Evolutionary conservation across 2,329 filamentous ascomycete species (phyloP).

Genomic region (Aspergillus floridensis): DNA sequence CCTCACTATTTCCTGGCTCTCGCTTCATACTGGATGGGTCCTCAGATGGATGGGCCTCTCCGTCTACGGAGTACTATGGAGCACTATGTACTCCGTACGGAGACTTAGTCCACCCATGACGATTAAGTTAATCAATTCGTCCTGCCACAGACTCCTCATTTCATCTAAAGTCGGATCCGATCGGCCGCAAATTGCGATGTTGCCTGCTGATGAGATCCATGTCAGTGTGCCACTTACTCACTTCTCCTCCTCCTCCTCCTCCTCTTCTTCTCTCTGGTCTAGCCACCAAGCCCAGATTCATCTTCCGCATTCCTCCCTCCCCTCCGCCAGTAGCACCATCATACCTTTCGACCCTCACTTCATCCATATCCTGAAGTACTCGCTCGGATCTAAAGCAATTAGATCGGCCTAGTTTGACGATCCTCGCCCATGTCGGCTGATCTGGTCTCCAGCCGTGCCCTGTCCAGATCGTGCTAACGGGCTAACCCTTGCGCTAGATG

Average conservation of each 20-base stretch:
- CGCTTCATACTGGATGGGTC: constrained; percentile 10
- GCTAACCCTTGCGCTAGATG: constrained; percentile 17
- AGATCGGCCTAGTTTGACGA: neutral
- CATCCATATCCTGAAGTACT: neutral
- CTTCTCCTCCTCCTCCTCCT: neutral
- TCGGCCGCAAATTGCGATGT: constrained; percentile 11
- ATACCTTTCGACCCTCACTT: neutral
- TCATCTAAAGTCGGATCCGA: constrained; percentile 11
- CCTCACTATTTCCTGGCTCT: constrained; percentile 13
- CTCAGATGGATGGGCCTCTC: neutral
- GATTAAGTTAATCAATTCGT: constrained; percentile 12
- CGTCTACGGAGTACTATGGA: no score
- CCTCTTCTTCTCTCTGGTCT: neutral
- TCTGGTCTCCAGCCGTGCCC: constrained; percentile 9
- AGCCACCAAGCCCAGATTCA: constrained; percentile 1
- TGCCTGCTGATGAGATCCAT: constrained; percentile 12
- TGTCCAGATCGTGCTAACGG: constrained; percentile 11
- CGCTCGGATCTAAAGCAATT: neutral
- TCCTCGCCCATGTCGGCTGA: constrained; percentile 10
- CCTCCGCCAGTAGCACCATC: neutral
- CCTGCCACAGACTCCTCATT: constrained; percentile 1
- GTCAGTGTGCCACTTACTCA: no score
- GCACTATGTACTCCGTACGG: no score
- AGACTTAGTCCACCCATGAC: neutral
- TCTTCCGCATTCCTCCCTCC: neutral